Conservation (phyloP, 169 alveolate species). For the Babesia caballi region DNA sequence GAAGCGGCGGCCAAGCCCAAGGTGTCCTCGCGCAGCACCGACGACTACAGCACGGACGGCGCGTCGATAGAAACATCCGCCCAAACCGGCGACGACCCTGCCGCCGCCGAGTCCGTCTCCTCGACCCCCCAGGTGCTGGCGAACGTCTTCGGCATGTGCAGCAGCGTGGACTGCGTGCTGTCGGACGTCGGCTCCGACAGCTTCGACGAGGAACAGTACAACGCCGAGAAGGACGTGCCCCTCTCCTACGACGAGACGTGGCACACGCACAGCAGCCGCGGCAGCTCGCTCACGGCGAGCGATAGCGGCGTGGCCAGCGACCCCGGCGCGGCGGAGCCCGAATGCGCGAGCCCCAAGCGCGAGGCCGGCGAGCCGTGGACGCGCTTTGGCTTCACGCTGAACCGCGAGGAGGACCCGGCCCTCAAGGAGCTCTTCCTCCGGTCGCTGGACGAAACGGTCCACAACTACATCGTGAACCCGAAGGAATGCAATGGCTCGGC, state of each 20-base stretch:
- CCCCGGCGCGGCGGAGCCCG: background rate
- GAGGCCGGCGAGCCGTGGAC: conserved; percentile 52
- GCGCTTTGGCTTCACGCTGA: conserved; percentile 35
- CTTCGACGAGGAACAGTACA: conserved; percentile 1
- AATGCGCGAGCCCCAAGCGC: background rate
- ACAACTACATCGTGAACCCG: conserved; percentile 57
- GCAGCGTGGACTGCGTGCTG: background rate
- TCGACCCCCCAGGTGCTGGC: background rate
- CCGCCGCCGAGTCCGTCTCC: background rate
- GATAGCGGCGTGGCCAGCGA: background rate
- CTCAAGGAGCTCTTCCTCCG: conserved; percentile 34
- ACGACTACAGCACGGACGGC: background rate
- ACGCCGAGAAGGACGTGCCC: conserved; percentile 2
- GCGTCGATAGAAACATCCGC: background rate
- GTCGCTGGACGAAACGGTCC: conserved; percentile 29
- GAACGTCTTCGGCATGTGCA: background rate
- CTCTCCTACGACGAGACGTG: conserved; percentile 43
- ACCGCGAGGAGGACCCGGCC: conserved; percentile 10
- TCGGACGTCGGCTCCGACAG: conserved; percentile 9
- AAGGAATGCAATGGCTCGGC: conserved; percentile 54
- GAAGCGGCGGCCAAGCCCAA: background rate
- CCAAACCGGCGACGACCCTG: background rate
- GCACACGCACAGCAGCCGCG: background rate
- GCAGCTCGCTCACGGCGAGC: background rate
- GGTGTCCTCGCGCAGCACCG: too few relatives aligned